These are phyloP conservation scores for Ciborinia camelliae DNA, from an alignment of 2,329 filamentous ascomycete species.

Conservation along the genomic window DNA sequence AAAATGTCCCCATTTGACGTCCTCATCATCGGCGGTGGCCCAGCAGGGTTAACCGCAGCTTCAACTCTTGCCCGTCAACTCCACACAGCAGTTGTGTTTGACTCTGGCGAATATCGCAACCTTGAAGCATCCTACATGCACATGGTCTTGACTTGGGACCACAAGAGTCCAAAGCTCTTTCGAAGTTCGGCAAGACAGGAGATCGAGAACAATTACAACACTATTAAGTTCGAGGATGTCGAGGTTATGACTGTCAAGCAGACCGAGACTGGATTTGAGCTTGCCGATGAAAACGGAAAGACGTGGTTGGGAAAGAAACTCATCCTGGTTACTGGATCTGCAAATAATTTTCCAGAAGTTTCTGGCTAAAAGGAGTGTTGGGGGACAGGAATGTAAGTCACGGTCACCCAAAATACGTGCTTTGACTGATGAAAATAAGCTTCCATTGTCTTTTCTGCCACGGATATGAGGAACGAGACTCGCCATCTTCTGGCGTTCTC, in stretches of 20 bases:
- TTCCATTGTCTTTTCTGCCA: too few relatives aligned
- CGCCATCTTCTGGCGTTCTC: not conserved
- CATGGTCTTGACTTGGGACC: not conserved
- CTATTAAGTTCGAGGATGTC: not conserved
- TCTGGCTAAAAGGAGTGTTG: too few relatives aligned
- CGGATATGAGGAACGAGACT: constrained; percentile 8
- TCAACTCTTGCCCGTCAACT: not conserved
- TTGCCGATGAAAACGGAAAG: not conserved
- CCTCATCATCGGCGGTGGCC: not conserved
- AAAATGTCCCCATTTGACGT: not conserved
- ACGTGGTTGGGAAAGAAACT: not conserved
- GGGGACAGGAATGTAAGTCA: too few relatives aligned
- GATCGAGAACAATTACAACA: not conserved
- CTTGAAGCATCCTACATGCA: not conserved
- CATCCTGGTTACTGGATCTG: too few relatives aligned
- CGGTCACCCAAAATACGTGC: too few relatives aligned
- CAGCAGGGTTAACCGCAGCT: not conserved
- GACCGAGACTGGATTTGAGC: not conserved
- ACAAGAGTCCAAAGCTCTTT: not conserved
- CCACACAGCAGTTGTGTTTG: not conserved
- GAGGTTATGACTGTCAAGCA: not conserved
- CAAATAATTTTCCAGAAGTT: too few relatives aligned
- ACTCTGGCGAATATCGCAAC: not conserved
- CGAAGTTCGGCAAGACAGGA: not conserved
- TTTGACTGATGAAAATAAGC: too few relatives aligned